Conservation (phyloP, 345 rosid species). For the Litchi chinensis region DNA sequence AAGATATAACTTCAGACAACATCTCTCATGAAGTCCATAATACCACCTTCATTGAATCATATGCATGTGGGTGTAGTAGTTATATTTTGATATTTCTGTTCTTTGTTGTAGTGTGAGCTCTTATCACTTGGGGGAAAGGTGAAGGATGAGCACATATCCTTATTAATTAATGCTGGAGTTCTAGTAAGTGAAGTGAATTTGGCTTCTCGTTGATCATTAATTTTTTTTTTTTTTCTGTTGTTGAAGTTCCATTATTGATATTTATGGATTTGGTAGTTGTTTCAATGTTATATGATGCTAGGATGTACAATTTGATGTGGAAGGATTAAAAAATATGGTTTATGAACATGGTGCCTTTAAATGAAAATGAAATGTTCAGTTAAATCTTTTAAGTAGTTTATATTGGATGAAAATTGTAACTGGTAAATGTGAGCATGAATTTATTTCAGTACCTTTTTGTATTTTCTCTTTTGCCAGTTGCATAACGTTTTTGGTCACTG, state of each 20-base stretch:
- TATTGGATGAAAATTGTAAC: background rate
- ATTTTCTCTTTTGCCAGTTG: background rate
- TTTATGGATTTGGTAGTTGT: background rate
- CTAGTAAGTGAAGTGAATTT: slow-evolving; percentile 58
- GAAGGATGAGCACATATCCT: slow-evolving; percentile 72
- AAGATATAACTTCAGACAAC: background rate
- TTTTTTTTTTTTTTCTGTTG: slow-evolving; percentile 10
- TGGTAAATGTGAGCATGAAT: background rate
- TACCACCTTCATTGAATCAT: background rate
- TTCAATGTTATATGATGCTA: background rate
- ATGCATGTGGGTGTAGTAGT: background rate
- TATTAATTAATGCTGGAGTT: slow-evolving; percentile 79
- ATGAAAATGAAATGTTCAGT: background rate
- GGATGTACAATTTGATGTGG: background rate
- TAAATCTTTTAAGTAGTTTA: background rate
- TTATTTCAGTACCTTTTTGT: background rate
- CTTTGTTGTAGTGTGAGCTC: slow-evolving; percentile 56
- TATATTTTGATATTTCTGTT: background rate
- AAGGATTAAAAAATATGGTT: background rate
- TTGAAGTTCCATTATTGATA: background rate
- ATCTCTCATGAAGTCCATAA: background rate
- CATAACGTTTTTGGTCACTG: background rate
- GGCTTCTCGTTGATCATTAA: slow-evolving; percentile 10
- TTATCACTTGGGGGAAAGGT: slow-evolving; percentile 77
- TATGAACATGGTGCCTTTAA: background rate